Base-by-base conservation (phyloP, 805 yeast species). In the Lachancea sp. region DNA sequence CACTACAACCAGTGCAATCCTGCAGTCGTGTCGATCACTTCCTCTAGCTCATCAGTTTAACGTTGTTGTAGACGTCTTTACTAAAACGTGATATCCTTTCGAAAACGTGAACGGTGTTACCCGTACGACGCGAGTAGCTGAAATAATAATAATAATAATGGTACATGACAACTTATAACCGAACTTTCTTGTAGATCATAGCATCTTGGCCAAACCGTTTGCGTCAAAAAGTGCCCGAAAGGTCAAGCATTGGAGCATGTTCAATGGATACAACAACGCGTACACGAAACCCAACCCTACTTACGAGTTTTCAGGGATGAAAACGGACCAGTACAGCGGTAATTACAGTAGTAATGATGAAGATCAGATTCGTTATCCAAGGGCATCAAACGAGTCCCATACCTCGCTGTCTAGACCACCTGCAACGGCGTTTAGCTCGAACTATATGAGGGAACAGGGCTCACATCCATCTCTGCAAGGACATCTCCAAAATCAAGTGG, bases 391-490 rank as follows among this genome's bases (percentile, higher is more conserved):
- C 25, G 46, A 42, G 16, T 49, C 47, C 10, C 22, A 36, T 31
- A 22, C 46, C 40, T 33, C 51, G 42, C 18, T 57, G 53, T 50
- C 59, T 11, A 52, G 53, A 33, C 72, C 69, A 27, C 70, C 70
- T 1, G 55, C 59, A 3, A 64, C 66, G 1, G 63, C 56, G 40
- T 68, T 67, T 44, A 63, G 69, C 39, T 47, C 59, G 5, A 65
- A 60, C 40, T 68, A 68, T 44, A 58, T 65, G 63, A 60, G 59
- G 36, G 61, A 57, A 36, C 72, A 67, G 47, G 63, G 61, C 16
- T 68, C 72, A 0, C 70, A 66, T 15, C 70, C 60, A 35, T 68
- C 72, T 0, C 50, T 69, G 17, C 71, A 57, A 31, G 63, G 57
- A 6, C 57, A 53, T 19, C 36, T 53, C 17, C 58, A 57, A 39